Percentiles rank a stretch among this genome's conserved stretches.
Evolutionary conservation across 108 stramenopile genomes (phyloP).

Genomic region (Parmales sp.): DNA sequence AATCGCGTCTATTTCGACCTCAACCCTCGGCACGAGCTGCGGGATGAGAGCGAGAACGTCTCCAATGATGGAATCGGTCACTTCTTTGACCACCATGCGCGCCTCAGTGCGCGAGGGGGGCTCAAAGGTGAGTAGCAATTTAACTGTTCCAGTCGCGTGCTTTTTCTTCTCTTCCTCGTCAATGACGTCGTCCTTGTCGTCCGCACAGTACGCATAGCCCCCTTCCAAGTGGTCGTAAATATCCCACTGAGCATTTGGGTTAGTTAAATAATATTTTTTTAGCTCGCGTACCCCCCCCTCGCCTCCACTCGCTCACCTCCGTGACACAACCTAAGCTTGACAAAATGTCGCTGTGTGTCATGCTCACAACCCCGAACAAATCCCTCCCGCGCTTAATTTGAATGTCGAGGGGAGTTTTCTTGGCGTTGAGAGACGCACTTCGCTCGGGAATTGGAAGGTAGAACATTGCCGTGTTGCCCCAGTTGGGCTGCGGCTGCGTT

Average conservation of each 20-base stretch:
- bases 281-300: too few relatives aligned
- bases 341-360: background rate
- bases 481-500: background rate
- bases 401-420: background rate
- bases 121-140: background rate
- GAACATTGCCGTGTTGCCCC: conserved; percentile 2
- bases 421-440: background rate
- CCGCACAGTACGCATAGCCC: conserved; percentile 1
- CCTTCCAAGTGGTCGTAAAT: background rate
- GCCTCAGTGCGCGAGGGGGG: background rate
- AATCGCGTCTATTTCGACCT: background rate
- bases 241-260: too few relatives aligned
- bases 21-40: background rate
- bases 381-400: background rate
- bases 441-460: conserved; percentile 6
- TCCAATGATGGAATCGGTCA: background rate
- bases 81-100: background rate
- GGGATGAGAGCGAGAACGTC: background rate
- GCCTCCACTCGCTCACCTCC: too few relatives aligned
- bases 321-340: background rate
- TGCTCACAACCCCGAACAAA: background rate
- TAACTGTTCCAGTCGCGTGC: background rate
- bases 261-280: too few relatives aligned
- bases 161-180: background rate
- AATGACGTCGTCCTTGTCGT: too few relatives aligned